Evolutionary conservation across 768 basidiomycete genomes (phyloP).

Genomic region (Hysterangium stoloniferum): DNA sequence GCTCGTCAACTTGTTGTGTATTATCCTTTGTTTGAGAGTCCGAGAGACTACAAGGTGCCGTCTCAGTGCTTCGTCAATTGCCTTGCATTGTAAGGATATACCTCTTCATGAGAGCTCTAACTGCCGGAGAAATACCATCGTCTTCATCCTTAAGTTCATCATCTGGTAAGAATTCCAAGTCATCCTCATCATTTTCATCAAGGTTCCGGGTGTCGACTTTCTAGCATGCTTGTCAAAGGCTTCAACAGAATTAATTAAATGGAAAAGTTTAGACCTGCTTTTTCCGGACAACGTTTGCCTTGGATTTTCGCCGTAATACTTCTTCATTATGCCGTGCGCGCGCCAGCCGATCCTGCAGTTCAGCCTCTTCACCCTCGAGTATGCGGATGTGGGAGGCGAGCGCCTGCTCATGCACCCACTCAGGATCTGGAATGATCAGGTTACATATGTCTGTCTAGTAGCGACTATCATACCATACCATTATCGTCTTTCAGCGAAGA

Average conservation of each 20-base stretch:
- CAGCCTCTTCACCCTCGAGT: slow-evolving; percentile 59
- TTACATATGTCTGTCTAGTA: neutral
- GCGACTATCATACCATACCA: neutral
- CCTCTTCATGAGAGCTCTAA: slow-evolving; percentile 77
- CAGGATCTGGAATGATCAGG: slow-evolving; percentile 37
- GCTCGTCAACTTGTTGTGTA: slow-evolving; percentile 31
- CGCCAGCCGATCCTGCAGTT: slow-evolving; percentile 52
- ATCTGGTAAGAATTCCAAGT: slow-evolving; percentile 71
- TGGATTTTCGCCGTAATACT: slow-evolving; percentile 41
- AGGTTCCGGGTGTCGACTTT: slow-evolving; percentile 9
- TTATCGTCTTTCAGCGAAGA: slow-evolving; percentile 4
- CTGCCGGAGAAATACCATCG: slow-evolving; percentile 66
- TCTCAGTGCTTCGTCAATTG: neutral
- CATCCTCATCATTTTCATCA: slow-evolving; percentile 36
- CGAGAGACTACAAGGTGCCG: slow-evolving; percentile 1
- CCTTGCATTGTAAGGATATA: slow-evolving; percentile 34
- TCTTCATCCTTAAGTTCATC: slow-evolving; percentile 29
- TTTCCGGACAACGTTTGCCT: slow-evolving; percentile 45
- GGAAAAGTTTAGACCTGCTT: slow-evolving; percentile 45
- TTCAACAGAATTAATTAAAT: neutral
- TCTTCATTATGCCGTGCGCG: slow-evolving; percentile 59
- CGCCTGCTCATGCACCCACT: slow-evolving; percentile 74
- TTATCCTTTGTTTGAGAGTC: slow-evolving; percentile 12
- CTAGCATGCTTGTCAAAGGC: neutral
- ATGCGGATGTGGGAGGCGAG: slow-evolving; percentile 54